Conservation (phyloP, 2,329 filamentous ascomycete species). For the Aspergillus sp. region DNA sequence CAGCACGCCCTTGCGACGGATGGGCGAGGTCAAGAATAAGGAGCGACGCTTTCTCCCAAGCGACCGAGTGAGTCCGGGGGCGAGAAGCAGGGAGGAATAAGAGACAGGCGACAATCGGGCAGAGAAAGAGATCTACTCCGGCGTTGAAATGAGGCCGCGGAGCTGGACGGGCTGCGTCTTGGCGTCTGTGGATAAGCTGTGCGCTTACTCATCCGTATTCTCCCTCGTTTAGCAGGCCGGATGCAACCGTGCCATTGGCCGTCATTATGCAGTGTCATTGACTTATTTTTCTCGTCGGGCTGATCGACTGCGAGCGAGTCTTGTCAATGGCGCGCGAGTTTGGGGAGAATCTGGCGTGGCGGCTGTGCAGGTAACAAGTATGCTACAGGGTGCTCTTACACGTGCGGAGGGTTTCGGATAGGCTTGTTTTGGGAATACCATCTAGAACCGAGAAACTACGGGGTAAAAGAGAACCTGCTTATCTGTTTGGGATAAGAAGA, state of each 20-base stretch:
- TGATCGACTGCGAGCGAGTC: not conserved
- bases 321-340: not conserved
- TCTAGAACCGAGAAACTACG: not conserved
- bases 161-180: constrained; percentile 3
- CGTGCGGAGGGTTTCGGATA: not conserved
- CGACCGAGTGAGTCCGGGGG: not conserved
- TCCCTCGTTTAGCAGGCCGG: not conserved
- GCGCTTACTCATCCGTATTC: constrained; percentile 11
- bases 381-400: not conserved
- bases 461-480: not conserved
- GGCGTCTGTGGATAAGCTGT: constrained; percentile 2
- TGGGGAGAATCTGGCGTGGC: not conserved
- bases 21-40: not conserved
- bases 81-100: not conserved
- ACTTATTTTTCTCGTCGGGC: not conserved
- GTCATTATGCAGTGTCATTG: too few species aligned
- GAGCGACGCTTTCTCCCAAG: not conserved
- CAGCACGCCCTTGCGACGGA: constrained; percentile 2
- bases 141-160: constrained; percentile 4
- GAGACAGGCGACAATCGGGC: not conserved
- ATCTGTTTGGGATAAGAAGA: too few species aligned
- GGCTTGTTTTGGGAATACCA: not conserved
- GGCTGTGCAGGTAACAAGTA: not conserved
- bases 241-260: too few species aligned
- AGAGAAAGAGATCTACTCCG: not conserved